These are phyloP conservation scores for Myxozyma neotropica DNA, from an alignment of 805 yeast species.

Conservation along the genomic window DNA sequence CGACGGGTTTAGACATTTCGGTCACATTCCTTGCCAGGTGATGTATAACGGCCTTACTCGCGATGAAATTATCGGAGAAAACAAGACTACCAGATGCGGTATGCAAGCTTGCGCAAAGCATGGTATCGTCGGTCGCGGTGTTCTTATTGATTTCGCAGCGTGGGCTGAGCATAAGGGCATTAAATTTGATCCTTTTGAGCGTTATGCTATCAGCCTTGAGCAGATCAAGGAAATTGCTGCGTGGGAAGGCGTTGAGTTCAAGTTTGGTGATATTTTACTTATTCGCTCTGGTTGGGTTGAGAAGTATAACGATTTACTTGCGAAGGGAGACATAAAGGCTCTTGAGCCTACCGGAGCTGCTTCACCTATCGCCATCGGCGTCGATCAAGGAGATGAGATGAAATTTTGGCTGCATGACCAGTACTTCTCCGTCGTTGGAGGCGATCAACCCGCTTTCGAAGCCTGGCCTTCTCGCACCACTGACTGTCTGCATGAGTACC, in stretches of 20 bases:
- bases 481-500: conserved; percentile 32
- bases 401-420: conserved; percentile 39
- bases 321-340: conserved; percentile 16
- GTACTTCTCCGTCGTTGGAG: conserved; percentile 41
- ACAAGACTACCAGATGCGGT: conserved; percentile 29
- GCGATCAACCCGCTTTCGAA: conserved; percentile 40
- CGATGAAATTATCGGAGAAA: conserved; percentile 33
- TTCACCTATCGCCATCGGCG: conserved; percentile 35
- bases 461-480: conserved; percentile 34
- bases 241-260: conserved; percentile 36
- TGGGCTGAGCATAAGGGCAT: conserved; percentile 40
- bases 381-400: conserved; percentile 39
- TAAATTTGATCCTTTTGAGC: conserved; percentile 38
- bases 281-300: conserved; percentile 41
- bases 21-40: conserved; percentile 34
- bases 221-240: conserved; percentile 37
- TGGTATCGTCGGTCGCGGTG: conserved; percentile 45
- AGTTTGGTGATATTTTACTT: conserved; percentile 42
- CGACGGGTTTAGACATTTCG: conserved; percentile 42
- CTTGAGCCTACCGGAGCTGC: conserved; percentile 18
- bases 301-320: conserved; percentile 36
- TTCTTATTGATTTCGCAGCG: conserved; percentile 41
- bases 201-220: conserved; percentile 36
- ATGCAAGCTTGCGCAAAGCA: conserved; percentile 33
- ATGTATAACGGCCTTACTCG: conserved; percentile 37